Evolutionary conservation across 192 early-diverging fungal species (phyloP), one percentile per base, ranked within the genome.

Genomic region (Entomortierella chlamydospora): DNA sequence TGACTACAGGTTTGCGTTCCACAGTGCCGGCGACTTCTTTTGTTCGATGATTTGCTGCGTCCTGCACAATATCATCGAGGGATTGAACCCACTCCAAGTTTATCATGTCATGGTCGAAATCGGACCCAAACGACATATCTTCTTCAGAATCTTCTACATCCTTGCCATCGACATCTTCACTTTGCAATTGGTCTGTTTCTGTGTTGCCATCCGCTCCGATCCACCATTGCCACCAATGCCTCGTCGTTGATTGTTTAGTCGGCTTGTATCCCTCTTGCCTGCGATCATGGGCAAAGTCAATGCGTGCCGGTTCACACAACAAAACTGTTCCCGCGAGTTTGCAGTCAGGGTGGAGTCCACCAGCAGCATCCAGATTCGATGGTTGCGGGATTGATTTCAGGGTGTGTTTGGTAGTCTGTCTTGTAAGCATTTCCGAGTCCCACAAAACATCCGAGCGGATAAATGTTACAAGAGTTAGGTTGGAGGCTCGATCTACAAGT

Each of bases 91-190:
- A 79, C 34, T 56, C 68, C 33, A 79, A 20, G 29, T 70, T 79
- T 25, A 79, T 79, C 57, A 79, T 70, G 29, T 79, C 76, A 52
- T 59, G 68, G 20, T 79, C 76, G 15, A 79, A 56, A 66, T 79
- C 76, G 5, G 76, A 79, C 42, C 76, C 76, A 28, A 61, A 37
- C 2, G 60, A 53, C 57, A 79, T 64, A 23, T 70, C 67, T 1
- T 41, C 62, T 11, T 43, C 63, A 54, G 20, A 25, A 9, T 3
- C 29, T 10, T 54, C 45, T 29, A 30, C 18, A 64, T 37, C 42
- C 22, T 37, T 33, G 12, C 28, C 26, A 7, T 17, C 5, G 20
- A 28, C 26, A 33, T 64, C 28, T 34, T 49, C 28, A 18, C 23
- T 22, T 5, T 41, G 22, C 29, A n/a, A 17, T 50, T 41, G 29